Conservation (phyloP, 2,329 filamentous ascomycete genomes). For the Cryphonectria japonica region DNA sequence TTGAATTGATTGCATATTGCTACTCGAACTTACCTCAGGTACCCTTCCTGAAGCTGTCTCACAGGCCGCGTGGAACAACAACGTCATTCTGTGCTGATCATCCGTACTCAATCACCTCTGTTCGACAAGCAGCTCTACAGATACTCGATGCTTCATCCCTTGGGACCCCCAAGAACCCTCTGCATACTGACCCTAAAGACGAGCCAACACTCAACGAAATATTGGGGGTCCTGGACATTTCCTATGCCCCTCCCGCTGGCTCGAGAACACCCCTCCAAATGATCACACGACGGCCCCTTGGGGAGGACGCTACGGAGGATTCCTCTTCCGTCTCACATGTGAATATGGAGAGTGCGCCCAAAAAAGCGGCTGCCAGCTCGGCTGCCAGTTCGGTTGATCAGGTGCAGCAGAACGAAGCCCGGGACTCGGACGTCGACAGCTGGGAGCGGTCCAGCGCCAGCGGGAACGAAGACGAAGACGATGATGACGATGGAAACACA, state of each 20-base stretch:
- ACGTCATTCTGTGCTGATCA: background rate
- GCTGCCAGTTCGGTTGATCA: background rate
- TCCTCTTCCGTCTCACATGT: slow-evolving; percentile 33
- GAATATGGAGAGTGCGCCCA: slow-evolving; percentile 35
- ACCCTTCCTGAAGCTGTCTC: background rate
- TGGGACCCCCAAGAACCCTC: background rate
- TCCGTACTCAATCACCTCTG: background rate
- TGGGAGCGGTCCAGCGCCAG: slow-evolving; percentile 24
- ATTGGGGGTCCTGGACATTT: background rate
- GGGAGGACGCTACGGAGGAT: slow-evolving; percentile 36
- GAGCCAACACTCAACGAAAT: background rate
- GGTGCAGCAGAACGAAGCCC: slow-evolving; percentile 3
- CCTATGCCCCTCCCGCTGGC: slow-evolving; percentile 14
- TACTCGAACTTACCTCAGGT: background rate
- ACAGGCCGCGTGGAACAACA: slow-evolving; percentile 7
- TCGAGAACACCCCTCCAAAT: slow-evolving; percentile 37
- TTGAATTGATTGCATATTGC: background rate
- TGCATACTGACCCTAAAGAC: background rate
- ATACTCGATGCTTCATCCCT: too few species aligned
- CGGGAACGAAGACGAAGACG: slow-evolving; percentile 19
- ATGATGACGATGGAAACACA: background rate
- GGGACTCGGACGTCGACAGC: slow-evolving; percentile 31
- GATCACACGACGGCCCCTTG: slow-evolving; percentile 47
- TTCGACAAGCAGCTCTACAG: background rate
- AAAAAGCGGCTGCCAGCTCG: slow-evolving; percentile 7